Evolutionary conservation across 2,329 filamentous ascomycete genomes (phyloP).

Genomic region (Paecilomyces dactylethromorphus): DNA sequence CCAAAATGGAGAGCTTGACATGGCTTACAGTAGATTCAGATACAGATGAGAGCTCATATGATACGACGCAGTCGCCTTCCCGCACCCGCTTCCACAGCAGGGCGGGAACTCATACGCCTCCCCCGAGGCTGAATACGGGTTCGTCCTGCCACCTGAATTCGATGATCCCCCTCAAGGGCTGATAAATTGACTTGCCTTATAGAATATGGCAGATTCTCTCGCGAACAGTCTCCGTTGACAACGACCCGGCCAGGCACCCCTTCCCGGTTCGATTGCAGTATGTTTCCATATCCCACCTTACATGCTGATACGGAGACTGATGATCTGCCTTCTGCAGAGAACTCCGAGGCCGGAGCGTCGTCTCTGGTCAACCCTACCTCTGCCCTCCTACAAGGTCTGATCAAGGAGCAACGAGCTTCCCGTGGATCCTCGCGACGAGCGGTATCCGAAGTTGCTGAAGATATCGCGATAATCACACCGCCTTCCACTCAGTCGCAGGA

Average conservation of each 20-base stretch:
- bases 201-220: neutral
- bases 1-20: neutral
- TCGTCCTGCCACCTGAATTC: neutral
- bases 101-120: neutral
- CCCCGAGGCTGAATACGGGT: neutral
- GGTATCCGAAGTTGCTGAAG: slow-evolving; percentile 15
- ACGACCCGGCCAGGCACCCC: slow-evolving; percentile 1
- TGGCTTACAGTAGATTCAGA: neutral
- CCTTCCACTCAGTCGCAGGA: slow-evolving; percentile 21
- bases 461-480: slow-evolving; percentile 17
- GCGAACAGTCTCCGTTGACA: slow-evolving; percentile 3
- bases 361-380: slow-evolving; percentile 34
- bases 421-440: slow-evolving; percentile 18
- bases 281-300: neutral
- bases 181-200: neutral
- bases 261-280: slow-evolving; percentile 4
- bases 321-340: slow-evolving; percentile 13
- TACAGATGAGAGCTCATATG: neutral
- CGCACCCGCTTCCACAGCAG: neutral
- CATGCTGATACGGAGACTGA: neutral
- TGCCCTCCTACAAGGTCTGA: slow-evolving; percentile 30
- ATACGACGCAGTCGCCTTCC: neutral
- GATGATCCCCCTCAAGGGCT: neutral
- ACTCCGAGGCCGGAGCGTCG: slow-evolving; percentile 20
- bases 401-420: slow-evolving; percentile 36